These are phyloP conservation scores for Claviceps capensis DNA, from an alignment of 2,329 filamentous ascomycete species.

Conservation along the genomic window DNA sequence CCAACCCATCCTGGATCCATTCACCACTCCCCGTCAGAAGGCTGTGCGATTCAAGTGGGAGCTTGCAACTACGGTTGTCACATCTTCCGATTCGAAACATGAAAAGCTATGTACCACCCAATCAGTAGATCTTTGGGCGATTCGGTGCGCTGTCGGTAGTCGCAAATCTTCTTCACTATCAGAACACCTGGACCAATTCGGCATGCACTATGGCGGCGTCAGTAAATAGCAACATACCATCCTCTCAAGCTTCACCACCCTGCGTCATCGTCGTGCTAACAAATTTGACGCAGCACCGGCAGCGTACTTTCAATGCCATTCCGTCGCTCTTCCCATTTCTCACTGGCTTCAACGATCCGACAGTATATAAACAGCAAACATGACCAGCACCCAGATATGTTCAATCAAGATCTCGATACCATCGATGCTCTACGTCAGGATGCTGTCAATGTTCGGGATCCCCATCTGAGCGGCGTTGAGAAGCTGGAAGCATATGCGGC, in stretches of 20 bases:
- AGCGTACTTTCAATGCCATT: constrained; percentile 75
- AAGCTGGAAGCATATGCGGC: constrained; percentile 87
- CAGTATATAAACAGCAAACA: constrained; percentile 97
- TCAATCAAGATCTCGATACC: constrained; percentile 68
- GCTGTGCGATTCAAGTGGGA: neutral
- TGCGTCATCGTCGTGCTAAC: neutral
- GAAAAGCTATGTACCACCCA: neutral
- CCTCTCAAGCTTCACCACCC: neutral
- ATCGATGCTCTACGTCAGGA: constrained; percentile 74
- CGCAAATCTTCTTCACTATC: neutral
- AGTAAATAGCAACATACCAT: neutral
- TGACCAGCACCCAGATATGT: constrained; percentile 97
- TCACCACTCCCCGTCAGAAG: neutral
- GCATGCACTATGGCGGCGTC: constrained; percentile 2
- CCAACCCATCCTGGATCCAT: too few species aligned
- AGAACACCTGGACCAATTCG: neutral
- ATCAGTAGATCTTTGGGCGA: neutral
- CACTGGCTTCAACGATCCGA: constrained; percentile 69
- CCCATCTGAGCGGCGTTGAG: constrained; percentile 72
- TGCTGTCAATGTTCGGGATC: constrained; percentile 79
- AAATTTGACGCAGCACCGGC: constrained; percentile 14
- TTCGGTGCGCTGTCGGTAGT: neutral
- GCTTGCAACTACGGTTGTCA: neutral
- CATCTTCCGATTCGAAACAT: neutral
- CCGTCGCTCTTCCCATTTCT: constrained; percentile 67